These are phyloP conservation scores for Trametes sanguinea DNA, from an alignment of 768 basidiomycete species.

Conservation along the genomic window DNA sequence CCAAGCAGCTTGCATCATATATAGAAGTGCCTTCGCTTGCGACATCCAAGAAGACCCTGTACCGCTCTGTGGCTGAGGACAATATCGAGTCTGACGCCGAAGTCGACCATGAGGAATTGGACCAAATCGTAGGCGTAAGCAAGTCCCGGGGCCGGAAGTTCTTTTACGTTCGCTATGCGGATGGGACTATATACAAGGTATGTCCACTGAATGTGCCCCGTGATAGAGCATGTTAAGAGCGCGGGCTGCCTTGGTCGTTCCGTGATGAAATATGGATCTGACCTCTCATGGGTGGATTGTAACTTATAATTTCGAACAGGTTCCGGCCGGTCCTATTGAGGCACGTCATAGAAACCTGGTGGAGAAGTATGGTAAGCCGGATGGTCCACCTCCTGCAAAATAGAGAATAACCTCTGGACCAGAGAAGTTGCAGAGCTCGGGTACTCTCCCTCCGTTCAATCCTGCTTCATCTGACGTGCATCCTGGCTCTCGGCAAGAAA, in stretches of 20 bases:
- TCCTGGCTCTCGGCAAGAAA: slow-evolving; percentile 55
- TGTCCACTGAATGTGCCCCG: not conserved
- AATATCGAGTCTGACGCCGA: slow-evolving; percentile 19
- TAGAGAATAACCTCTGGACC: not conserved
- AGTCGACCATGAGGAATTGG: slow-evolving; percentile 20
- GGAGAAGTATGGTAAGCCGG: slow-evolving; percentile 53
- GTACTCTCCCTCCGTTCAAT: slow-evolving; percentile 54
- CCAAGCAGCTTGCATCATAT: not conserved
- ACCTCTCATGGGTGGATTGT: not conserved
- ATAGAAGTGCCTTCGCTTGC: slow-evolving; percentile 14
- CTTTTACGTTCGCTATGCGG: slow-evolving; percentile 61
- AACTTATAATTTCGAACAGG: slow-evolving; percentile 8
- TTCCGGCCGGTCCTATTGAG: slow-evolving; percentile 36
- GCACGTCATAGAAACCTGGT: slow-evolving; percentile 47
- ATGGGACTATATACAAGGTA: slow-evolving; percentile 63
- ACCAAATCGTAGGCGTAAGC: slow-evolving; percentile 58
- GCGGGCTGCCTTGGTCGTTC: too few species aligned
- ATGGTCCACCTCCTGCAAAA: not conserved
- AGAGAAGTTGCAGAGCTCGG: slow-evolving; percentile 50
- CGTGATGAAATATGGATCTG: too few species aligned
- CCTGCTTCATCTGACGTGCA: slow-evolving; percentile 61
- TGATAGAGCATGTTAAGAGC: too few species aligned
- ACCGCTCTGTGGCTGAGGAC: slow-evolving; percentile 14
- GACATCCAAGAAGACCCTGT: not conserved
- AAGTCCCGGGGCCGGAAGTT: slow-evolving; percentile 41